Evolutionary conservation across 2,329 filamentous ascomycete species (phyloP).

Genomic region (Cadophora luteo-olivacea): DNA sequence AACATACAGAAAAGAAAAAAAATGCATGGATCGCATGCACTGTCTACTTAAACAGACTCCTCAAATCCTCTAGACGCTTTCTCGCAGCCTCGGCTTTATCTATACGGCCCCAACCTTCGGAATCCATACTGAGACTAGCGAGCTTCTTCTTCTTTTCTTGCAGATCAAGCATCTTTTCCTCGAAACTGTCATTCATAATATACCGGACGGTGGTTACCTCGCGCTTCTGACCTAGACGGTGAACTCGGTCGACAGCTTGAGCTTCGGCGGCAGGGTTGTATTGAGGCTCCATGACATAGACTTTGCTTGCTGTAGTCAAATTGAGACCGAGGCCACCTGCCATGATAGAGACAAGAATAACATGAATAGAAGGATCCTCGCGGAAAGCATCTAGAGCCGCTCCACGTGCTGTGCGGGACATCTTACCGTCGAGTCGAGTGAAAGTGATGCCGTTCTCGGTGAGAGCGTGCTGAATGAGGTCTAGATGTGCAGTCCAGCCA

Average conservation of each 20-base stretch:
- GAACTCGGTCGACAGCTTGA: constrained; percentile 92
- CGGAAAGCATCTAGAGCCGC: constrained; percentile 80
- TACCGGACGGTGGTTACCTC: constrained; percentile 86
- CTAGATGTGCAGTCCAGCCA: constrained; percentile 93
- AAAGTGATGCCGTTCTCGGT: constrained; percentile 69
- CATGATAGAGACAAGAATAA: constrained; percentile 91
- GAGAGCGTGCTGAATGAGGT: constrained; percentile 87
- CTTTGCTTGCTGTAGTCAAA: constrained; percentile 81
- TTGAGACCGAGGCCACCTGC: constrained; percentile 93
- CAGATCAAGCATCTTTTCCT: constrained; percentile 89
- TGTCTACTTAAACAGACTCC: constrained; percentile 57
- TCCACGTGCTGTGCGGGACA: constrained; percentile 77
- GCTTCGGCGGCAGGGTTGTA: constrained; percentile 96
- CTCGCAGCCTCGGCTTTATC: constrained; percentile 45
- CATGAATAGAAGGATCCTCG: constrained; percentile 71
- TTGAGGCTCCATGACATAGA: constrained; percentile 98
- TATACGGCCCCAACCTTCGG: constrained; percentile 44
- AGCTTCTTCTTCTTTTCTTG: constrained; percentile 93
- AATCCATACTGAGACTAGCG: constrained; percentile 84
- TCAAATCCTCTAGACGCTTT: constrained; percentile 61
- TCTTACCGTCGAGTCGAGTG: constrained; percentile 87
- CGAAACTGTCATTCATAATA: constrained; percentile 89
- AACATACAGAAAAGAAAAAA: constrained; percentile 1
- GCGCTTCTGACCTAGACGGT: constrained; percentile 88
- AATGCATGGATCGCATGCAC: neutral